Evolutionary conservation across 805 yeast species (phyloP), one percentile per base, ranked within the genome.

Genomic region (Candida ulmi): DNA sequence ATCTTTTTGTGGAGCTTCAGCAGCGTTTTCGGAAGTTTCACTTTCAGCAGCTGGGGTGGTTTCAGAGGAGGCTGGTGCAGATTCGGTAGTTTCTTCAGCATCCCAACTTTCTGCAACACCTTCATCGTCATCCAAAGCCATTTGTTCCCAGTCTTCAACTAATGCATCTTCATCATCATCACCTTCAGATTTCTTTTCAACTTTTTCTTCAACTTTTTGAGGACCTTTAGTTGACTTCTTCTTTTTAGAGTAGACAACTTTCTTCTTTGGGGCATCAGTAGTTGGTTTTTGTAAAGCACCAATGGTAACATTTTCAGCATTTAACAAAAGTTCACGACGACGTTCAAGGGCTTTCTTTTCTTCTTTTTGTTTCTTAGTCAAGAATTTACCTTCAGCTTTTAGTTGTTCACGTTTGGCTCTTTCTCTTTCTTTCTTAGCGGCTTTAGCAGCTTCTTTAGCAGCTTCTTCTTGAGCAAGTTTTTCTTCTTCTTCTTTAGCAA

Each of bases 341-440:
- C 85, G 84, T 58, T 91, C 97, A 55, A 81, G 76, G 30, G 80
- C 63, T 39, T 80, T 86, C 68, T 86, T 85, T 61, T 88, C 95
- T 63, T 88, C 96, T 66, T 85, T 88, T 72, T 93, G 99, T 60
- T 90, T 91, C 70, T 87, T 93, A 43, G 96, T 85, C 58, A 93
- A 68, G 40, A 82, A 79, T 60, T 93, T 93, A 57, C 99, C 99
- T 66, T 91, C 97, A 27, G 96, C 93, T 66, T 86, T 87, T 61
- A 93, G 78, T 66, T 87, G 91, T 55, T 93, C 99, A 50, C 77
- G 83, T 71, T 84, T 88, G 43, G 75, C 74, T 65, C 75, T 83
- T 56, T 91, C 97, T 60, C 78, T 85, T 64, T 93, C 99, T 55
- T 80, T 87, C 76, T 85, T 91, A 11, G 70, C 72, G 30, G 67